These are phyloP conservation scores for Phanerochaete sordida DNA, from an alignment of 768 basidiomycete genomes.

Conservation along the genomic window DNA sequence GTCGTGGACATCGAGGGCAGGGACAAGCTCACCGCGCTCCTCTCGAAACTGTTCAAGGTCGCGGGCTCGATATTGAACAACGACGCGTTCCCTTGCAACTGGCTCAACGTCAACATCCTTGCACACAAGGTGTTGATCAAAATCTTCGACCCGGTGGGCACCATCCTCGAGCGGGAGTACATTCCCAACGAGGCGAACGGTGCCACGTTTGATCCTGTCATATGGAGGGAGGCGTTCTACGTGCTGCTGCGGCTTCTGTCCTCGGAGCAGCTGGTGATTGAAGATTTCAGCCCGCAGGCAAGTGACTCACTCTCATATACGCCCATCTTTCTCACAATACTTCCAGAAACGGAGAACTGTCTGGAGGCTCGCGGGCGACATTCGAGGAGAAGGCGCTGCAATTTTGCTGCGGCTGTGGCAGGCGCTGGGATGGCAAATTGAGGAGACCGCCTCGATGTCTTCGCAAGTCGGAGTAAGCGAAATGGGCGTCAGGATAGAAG, in stretches of 20 bases:
- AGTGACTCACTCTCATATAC: constrained; percentile 9
- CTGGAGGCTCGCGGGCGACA: constrained; percentile 94
- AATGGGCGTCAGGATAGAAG: not conserved
- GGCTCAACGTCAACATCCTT: constrained; percentile 89
- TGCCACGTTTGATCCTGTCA: constrained; percentile 62
- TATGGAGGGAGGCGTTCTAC: constrained; percentile 82
- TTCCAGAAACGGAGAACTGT: constrained; percentile 87
- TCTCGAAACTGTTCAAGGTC: constrained; percentile 80
- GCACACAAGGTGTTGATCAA: constrained; percentile 86
- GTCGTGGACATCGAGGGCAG: constrained; percentile 86
- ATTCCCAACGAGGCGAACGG: constrained; percentile 66
- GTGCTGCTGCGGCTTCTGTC: constrained; percentile 84
- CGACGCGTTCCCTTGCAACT: constrained; percentile 84
- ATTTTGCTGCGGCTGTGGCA: constrained; percentile 83
- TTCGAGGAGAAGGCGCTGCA: constrained; percentile 86
- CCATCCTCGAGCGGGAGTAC: constrained; percentile 76
- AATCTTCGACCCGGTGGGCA: constrained; percentile 79
- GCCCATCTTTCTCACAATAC: not conserved
- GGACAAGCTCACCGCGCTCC: constrained; percentile 66
- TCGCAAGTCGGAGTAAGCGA: constrained; percentile 65
- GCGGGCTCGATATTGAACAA: constrained; percentile 78
- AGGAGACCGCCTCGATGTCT: constrained; percentile 48
- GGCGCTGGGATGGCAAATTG: constrained; percentile 75
- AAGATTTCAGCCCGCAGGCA: constrained; percentile 93
- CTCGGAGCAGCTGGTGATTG: constrained; percentile 89